Conservation (phyloP, 2,329 filamentous ascomycete species). For the Daldinia sp. region DNA sequence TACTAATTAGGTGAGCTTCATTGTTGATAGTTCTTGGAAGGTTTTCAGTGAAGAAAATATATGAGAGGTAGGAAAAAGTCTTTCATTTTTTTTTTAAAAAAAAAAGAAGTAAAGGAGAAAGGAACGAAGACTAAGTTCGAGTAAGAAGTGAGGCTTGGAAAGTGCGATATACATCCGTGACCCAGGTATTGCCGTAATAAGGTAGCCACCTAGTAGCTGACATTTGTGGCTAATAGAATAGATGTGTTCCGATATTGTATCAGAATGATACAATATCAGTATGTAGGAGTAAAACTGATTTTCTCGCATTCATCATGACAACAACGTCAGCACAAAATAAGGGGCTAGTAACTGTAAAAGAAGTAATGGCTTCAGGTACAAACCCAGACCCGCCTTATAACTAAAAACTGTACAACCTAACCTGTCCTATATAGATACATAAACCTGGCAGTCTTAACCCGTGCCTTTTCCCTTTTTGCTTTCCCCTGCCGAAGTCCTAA, state of each 20-base stretch:
- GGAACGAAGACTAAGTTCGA: background rate
- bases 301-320: background rate
- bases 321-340: background rate
- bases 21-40: background rate
- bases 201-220: background rate
- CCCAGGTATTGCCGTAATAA: background rate
- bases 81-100: background rate
- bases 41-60: background rate
- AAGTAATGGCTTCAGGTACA: background rate
- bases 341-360: background rate
- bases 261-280: background rate
- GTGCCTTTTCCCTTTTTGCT: conserved; percentile 22
- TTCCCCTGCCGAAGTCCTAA: conserved; percentile 14
- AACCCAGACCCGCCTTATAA: conserved; percentile 10
- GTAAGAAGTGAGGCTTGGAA: background rate
- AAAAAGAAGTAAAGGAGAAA: background rate
- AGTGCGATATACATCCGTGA: background rate
- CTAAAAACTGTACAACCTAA: background rate
- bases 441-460: conserved; percentile 10
- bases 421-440: background rate
- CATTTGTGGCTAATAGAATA: background rate
- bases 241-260: no score
- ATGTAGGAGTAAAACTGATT: background rate
- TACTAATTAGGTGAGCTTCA: background rate
- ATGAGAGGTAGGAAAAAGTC: background rate